These are phyloP conservation scores for Trifolium repens DNA, from an alignment of 306 rosid genomes.

Conservation along the genomic window DNA sequence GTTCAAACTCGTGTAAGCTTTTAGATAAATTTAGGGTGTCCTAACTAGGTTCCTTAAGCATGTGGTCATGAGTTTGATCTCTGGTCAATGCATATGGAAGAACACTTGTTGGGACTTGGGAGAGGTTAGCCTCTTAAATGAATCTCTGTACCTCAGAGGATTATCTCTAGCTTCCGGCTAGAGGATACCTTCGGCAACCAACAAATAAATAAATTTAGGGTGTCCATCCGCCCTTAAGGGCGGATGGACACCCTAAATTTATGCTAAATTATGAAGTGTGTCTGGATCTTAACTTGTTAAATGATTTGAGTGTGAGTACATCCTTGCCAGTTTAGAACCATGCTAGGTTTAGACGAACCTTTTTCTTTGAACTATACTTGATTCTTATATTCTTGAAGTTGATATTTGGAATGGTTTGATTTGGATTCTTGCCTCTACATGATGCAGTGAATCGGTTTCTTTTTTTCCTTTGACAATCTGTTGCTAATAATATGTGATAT, in stretches of 20 bases:
- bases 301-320: neutral
- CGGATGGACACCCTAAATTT: no score
- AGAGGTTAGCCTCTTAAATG: no score
- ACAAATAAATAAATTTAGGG: neutral
- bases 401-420: constrained; percentile 16
- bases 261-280: neutral
- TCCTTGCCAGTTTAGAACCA: neutral
- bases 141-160: no score
- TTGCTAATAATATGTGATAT: neutral
- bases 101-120: no score
- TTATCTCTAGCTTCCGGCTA: no score
- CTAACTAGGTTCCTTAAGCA: no score
- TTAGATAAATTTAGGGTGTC: neutral
- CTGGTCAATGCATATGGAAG: no score
- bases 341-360: neutral
- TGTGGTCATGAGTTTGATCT: no score
- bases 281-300: neutral
- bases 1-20: no score
- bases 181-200: no score
- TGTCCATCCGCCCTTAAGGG: neutral
- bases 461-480: neutral
- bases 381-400: neutral
- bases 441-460: constrained; percentile 10
- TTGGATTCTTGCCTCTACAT: neutral
- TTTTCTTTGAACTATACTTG: neutral